Evolutionary conservation across 2,329 filamentous ascomycete species (phyloP).

Genomic region (Alternaria dauci): DNA sequence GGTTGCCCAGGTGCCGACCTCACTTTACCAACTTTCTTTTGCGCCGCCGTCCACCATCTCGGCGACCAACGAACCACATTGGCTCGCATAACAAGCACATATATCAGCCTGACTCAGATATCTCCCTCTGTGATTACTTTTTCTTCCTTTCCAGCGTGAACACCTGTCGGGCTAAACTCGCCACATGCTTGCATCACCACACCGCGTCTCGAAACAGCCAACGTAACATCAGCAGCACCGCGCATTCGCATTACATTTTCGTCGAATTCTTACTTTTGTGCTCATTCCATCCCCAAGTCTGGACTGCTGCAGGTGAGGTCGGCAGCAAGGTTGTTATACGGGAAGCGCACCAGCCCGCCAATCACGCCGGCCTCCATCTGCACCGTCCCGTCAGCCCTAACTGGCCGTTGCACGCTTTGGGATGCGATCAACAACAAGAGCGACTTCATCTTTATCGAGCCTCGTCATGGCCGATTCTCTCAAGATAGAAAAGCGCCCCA

Average conservation of each 20-base stretch:
- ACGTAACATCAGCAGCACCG: neutral
- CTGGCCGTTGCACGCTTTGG: conserved; percentile 21
- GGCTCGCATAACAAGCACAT: conserved; percentile 3
- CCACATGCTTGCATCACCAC: neutral
- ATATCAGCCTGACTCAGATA: neutral
- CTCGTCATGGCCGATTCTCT: conserved; percentile 19
- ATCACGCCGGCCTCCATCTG: conserved; percentile 20
- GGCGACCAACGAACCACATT: conserved; percentile 1
- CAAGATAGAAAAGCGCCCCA: conserved; percentile 50
- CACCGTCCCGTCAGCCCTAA: conserved; percentile 28
- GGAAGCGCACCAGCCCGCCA: conserved; percentile 21
- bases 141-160: conserved; percentile 1
- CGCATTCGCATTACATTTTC: neutral
- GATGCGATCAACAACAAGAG: conserved; percentile 26
- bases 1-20: conserved; percentile 5
- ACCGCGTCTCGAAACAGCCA: neutral
- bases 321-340: conserved; percentile 31
- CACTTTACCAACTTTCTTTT: conserved; percentile 11
- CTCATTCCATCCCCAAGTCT: neutral
- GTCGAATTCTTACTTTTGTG: neutral
- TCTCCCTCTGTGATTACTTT: neutral
- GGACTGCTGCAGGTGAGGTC: conserved; percentile 25
- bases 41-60: neutral
- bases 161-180: neutral
- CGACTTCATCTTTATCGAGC: conserved; percentile 7